Evolutionary conservation across 2,329 filamentous ascomycete genomes (phyloP).

Genomic region (Hymenoscyphus occultus): DNA sequence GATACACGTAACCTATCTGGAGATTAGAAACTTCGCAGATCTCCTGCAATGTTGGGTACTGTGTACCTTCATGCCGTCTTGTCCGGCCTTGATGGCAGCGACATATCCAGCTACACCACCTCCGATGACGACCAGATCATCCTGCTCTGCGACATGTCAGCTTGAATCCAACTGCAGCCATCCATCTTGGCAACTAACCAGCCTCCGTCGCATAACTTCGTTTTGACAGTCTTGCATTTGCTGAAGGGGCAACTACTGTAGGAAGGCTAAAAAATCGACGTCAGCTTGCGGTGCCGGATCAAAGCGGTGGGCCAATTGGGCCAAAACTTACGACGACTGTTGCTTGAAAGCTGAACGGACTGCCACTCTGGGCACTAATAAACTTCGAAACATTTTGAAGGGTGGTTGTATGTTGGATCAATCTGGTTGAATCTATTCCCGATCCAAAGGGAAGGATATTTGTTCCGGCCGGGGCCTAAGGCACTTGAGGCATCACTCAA

Average conservation of each 20-base stretch:
- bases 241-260: constrained; percentile 45
- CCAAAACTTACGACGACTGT: constrained; percentile 48
- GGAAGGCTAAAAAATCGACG: constrained; percentile 44
- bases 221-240: constrained; percentile 54
- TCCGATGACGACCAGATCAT: constrained; percentile 96
- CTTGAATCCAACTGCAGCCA: constrained; percentile 46
- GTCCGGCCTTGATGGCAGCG: constrained; percentile 97
- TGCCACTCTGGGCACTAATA: constrained; percentile 57
- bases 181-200: constrained; percentile 35
- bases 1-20: constrained; percentile 80
- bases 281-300: constrained; percentile 18
- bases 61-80: constrained; percentile 91
- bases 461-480: not conserved
- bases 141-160: constrained; percentile 73
- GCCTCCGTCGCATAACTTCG: constrained; percentile 55
- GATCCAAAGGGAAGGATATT: not conserved
- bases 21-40: constrained; percentile 19
- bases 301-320: constrained; percentile 19
- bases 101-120: constrained; percentile 98
- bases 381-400: constrained; percentile 55
- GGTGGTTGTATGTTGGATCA: constrained; percentile 22
- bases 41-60: not conserved
- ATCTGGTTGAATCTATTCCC: constrained; percentile 11
- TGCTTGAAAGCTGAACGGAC: constrained; percentile 54
- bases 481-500: not conserved